These are phyloP conservation scores for Penicillium sp. DNA, from an alignment of 2,329 filamentous ascomycete genomes.

Conservation along the genomic window DNA sequence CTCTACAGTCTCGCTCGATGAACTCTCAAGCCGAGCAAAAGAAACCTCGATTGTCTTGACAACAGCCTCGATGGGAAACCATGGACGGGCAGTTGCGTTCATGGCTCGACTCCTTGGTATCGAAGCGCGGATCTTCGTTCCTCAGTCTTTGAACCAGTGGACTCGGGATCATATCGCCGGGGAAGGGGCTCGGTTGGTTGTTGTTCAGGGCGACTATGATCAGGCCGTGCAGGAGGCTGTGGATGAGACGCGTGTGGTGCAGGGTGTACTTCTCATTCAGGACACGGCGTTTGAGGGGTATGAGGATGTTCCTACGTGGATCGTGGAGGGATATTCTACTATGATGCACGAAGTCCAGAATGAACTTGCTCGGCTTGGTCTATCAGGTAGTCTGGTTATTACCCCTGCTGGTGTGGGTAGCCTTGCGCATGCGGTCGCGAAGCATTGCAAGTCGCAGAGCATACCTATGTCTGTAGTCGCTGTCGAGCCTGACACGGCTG, in stretches of 20 bases:
- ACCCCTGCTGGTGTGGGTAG: slow-evolving; percentile 71
- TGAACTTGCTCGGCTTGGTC: slow-evolving; percentile 51
- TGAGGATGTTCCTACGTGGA: slow-evolving; percentile 66
- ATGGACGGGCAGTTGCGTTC: slow-evolving; percentile 68
- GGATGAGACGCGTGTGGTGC: slow-evolving; percentile 35
- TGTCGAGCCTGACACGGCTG: slow-evolving; percentile 67
- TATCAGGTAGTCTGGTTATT: slow-evolving; percentile 53
- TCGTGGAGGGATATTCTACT: slow-evolving; percentile 74
- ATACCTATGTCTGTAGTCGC: slow-evolving; percentile 52
- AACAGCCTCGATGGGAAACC: slow-evolving; percentile 73
- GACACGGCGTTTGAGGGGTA: slow-evolving; percentile 69
- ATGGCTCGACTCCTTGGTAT: slow-evolving; percentile 64
- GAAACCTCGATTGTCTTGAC: slow-evolving; percentile 48
- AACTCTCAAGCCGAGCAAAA: slow-evolving; percentile 40
- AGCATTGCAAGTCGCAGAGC: slow-evolving; percentile 57
- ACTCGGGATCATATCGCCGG: slow-evolving; percentile 56
- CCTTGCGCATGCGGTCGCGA: slow-evolving; percentile 66
- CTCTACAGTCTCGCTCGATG: slow-evolving; percentile 43
- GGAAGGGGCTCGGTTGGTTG: slow-evolving; percentile 62
- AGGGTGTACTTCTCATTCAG: slow-evolving; percentile 59
- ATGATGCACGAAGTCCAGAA: slow-evolving; percentile 67
- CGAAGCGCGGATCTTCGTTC: slow-evolving; percentile 61
- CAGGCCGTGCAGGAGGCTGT: slow-evolving; percentile 54
- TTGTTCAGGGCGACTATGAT: slow-evolving; percentile 63
- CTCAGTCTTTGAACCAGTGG: slow-evolving; percentile 53